These are phyloP conservation scores for Suhomyces xylopsoci DNA, from an alignment of 805 yeast species.

Conservation along the genomic window DNA sequence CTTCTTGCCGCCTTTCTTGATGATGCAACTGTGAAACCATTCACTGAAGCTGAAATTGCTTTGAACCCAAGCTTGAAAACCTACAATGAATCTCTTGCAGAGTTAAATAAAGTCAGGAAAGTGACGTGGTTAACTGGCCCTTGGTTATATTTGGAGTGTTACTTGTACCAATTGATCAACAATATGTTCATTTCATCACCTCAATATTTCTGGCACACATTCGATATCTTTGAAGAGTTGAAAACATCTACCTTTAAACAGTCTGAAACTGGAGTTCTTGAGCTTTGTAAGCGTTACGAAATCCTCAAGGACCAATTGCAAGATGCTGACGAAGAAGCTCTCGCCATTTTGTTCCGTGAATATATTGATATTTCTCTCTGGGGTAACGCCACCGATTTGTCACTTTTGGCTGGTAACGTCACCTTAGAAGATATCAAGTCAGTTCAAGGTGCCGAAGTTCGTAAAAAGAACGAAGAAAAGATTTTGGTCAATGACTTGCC, in stretches of 20 bases:
- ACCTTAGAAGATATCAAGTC: conserved; percentile 81
- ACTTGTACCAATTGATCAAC: conserved; percentile 69
- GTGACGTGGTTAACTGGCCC: conserved; percentile 81
- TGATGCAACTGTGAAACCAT: conserved; percentile 30
- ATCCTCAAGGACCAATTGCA: conserved; percentile 34
- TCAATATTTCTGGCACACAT: conserved; percentile 45
- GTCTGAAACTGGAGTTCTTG: conserved; percentile 74
- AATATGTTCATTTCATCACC: conserved; percentile 31
- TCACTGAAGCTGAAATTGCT: conserved; percentile 30
- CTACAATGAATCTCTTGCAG: conserved; percentile 56
- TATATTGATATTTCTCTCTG: conserved; percentile 85
- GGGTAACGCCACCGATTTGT: conserved; percentile 98
- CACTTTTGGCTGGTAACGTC: conserved; percentile 83
- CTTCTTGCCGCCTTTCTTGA: conserved; percentile 44
- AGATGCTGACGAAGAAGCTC: conserved; percentile 36
- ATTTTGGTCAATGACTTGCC: conserved; percentile 75
- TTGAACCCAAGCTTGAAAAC: conserved; percentile 48
- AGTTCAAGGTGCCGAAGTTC: conserved; percentile 84
- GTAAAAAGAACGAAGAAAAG: conserved; percentile 77
- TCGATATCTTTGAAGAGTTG: conserved; percentile 70
- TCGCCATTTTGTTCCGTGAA: conserved; percentile 68
- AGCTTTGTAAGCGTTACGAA: conserved; percentile 61
- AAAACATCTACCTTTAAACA: conserved; percentile 74
- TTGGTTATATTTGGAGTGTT: conserved; percentile 88
- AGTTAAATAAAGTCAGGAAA: conserved; percentile 19